Conservation (phyloP, 2,329 filamentous ascomycete genomes). For the Pezicula carpinea region DNA sequence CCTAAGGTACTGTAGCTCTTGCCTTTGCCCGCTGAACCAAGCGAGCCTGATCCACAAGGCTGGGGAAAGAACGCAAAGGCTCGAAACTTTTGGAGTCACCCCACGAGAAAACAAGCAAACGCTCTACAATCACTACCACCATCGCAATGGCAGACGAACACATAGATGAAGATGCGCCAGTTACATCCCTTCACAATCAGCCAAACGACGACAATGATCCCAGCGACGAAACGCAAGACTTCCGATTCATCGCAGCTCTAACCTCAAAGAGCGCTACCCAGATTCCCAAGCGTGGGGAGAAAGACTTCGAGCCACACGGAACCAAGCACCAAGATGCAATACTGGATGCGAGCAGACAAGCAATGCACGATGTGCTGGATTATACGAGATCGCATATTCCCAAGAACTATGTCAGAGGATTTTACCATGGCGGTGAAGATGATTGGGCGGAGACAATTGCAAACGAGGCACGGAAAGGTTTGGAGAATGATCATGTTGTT, state of each 20-base stretch:
- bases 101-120: background rate
- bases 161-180: slow-evolving; percentile 28
- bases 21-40: background rate
- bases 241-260: slow-evolving; percentile 62
- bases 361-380: slow-evolving; percentile 83
- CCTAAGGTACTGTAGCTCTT: no score
- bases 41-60: slow-evolving; percentile 14
- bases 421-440: slow-evolving; percentile 63
- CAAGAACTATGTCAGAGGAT: slow-evolving; percentile 62
- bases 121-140: background rate
- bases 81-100: background rate
- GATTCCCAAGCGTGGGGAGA: slow-evolving; percentile 86
- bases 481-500: slow-evolving; percentile 50
- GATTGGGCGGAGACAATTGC: slow-evolving; percentile 45
- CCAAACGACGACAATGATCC: slow-evolving; percentile 51
- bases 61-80: slow-evolving; percentile 9
- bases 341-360: slow-evolving; percentile 75
- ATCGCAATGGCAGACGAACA: slow-evolving; percentile 22
- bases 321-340: slow-evolving; percentile 75
- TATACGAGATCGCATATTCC: slow-evolving; percentile 71
- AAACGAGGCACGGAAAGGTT: slow-evolving; percentile 65
- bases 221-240: slow-evolving; percentile 82
- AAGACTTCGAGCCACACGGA: slow-evolving; percentile 93
- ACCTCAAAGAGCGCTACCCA: slow-evolving; percentile 47
- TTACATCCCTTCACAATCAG: slow-evolving; percentile 17